Evolutionary conservation across 2,329 filamentous ascomycete species (phyloP).

Genomic region (Alternaria tenuissima): DNA sequence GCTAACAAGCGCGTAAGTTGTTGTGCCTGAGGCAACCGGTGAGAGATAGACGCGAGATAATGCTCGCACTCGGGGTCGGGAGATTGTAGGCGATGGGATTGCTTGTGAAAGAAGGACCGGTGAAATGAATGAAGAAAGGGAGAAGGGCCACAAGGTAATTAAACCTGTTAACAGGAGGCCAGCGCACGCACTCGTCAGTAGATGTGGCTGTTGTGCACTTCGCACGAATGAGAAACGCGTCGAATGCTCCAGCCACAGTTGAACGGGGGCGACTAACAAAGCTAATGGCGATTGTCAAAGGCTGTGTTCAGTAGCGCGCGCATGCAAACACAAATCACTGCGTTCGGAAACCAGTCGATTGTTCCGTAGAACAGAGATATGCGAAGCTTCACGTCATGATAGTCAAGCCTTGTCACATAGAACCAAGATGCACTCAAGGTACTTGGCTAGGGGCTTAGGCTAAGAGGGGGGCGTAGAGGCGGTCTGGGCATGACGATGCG

Average conservation of each 20-base stretch:
- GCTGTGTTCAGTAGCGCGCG: conserved; percentile 15
- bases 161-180: conserved; percentile 15
- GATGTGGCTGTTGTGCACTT: conserved; percentile 12
- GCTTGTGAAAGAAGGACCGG: conserved; percentile 8
- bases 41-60: conserved; percentile 13
- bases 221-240: conserved; percentile 7
- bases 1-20: conserved; percentile 17
- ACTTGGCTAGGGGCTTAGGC: conserved; percentile 28
- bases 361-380: conserved; percentile 3
- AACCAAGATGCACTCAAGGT: conserved; percentile 7
- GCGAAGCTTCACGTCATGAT: conserved; percentile 33
- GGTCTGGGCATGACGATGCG: conserved; percentile 17
- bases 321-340: conserved; percentile 19
- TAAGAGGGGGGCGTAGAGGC: not conserved
- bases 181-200: conserved; percentile 14
- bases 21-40: conserved; percentile 7
- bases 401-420: conserved; percentile 28
- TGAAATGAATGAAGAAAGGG: conserved; percentile 20
- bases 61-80: conserved; percentile 1
- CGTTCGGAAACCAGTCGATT: not conserved
- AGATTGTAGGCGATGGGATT: conserved; percentile 10
- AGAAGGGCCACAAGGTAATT: conserved; percentile 19
- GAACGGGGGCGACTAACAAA: not conserved
- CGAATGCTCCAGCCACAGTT: conserved; percentile 13
- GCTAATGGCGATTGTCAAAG: conserved; percentile 1